Evolutionary conservation across 176 grass and related monocot genomes (phyloP).

Genomic region (Zoysia japonica): DNA sequence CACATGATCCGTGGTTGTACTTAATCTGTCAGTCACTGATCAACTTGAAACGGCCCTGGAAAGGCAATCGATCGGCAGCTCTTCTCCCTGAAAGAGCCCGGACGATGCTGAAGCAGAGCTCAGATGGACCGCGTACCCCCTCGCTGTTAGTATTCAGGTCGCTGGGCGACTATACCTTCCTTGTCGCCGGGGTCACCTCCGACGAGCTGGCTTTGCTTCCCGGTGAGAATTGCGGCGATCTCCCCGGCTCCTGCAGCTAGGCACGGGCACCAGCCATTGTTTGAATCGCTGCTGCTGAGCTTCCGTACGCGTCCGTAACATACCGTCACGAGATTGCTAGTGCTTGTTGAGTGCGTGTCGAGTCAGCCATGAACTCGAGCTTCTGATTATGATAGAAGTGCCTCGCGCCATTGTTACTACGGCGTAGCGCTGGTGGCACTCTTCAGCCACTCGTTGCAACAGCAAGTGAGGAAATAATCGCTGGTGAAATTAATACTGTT

Average conservation of each 20-base stretch:
- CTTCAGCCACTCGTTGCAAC: neutral
- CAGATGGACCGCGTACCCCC: neutral
- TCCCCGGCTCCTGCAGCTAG: neutral
- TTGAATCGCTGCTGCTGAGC: neutral
- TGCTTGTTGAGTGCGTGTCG: too few relatives aligned
- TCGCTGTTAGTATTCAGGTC: conserved; percentile 14
- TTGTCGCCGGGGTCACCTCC: conserved; percentile 54
- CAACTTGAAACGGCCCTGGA: neutral
- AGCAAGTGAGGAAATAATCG: conserved; percentile 1
- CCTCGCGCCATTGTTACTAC: neutral
- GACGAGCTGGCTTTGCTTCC: conserved; percentile 63
- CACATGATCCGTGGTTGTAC: conserved; percentile 23
- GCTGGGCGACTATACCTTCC: conserved; percentile 55
- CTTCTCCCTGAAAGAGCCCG: conserved; percentile 23
- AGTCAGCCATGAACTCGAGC: neutral
- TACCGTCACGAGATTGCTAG: too few relatives aligned
- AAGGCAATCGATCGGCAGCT: conserved; percentile 10
- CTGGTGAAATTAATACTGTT: neutral
- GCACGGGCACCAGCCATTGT: too few relatives aligned
- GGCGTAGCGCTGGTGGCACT: too few relatives aligned
- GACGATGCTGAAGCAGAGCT: conserved; percentile 5
- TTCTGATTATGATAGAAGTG: conserved; percentile 18
- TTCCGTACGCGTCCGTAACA: neutral
- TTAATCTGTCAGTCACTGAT: neutral
- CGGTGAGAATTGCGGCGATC: conserved; percentile 39